Evolutionary conservation across 169 alveolate genomes (phyloP), one percentile per base, ranked within the genome.

Genomic region (Eimeria necatrix): DNA sequence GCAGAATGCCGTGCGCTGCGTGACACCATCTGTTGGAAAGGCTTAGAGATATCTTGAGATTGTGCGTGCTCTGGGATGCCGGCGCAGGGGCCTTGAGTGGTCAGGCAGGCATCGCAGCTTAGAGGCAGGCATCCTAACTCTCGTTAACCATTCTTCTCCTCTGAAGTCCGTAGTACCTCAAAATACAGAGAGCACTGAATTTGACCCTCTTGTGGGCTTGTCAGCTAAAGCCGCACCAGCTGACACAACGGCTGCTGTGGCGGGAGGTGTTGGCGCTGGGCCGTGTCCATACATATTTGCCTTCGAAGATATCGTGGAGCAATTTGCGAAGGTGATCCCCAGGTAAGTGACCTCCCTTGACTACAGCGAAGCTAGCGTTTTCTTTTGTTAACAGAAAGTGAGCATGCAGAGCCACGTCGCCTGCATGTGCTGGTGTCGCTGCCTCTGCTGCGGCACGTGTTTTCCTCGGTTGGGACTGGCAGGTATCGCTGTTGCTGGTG

Each of bases 81-180:
- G 26, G 87, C 24, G 70, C 89, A 80, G 89, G 89, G 46, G 70
- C 24, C 60, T 61, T 10, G 46, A 80, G 20, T 80, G 56, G 68
- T n/a, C 49, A 48, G 70, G 12, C 71, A 80, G 70, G 53, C 24
- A 68, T 14, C 71, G 89, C 64, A 80, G 89, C 49, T 61, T 46
- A 20, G 89, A 80, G 70, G 48, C 32, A 16, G 89, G 89, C 60
- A 20, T 80, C 48, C 48, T 80, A 48, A 80, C 89, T 6, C 70
- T 80, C 52, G 18, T 80, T 20, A 80, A 48, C n/a, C 89, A 80
- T 20, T 48, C 89, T 6, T 48, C 89, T 18, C 89, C 89, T 3
- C 70, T 80, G 12, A 80, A 80, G 32, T 20, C 60, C n/a, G 16
- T 18, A 48, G 1, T 80, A 0, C 70, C 70, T 68, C 14, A 10